Base-by-base conservation (phyloP, 2,329 filamentous ascomycete species). In the Hymenoscyphus occultus region DNA sequence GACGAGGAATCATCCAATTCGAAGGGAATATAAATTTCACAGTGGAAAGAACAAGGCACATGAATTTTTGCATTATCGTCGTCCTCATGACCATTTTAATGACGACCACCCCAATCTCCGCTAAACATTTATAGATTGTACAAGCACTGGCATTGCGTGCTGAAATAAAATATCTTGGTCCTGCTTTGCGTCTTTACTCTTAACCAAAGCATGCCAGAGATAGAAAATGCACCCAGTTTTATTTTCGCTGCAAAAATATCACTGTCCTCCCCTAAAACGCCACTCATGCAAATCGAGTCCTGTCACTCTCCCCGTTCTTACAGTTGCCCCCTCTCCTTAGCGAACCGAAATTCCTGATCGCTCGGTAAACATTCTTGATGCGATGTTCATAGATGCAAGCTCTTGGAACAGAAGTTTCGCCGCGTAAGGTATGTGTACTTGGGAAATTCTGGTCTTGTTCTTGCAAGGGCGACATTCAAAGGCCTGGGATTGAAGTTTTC, bases 401-500 rank as follows among this genome's bases (percentile, higher is more conserved):
- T 99, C 95, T 82, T 99, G 95, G 89, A 99, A 99, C 60, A 99
- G 86, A 60, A 99, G 84, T 82, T 99, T 99, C 67, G 95, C 95
- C 2, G 95, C 95, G 76, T 99, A 99, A 0, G 95, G 95, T 70
- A 99, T 96, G 77, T 98, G 92, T 64, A 99, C 90, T 79, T 99
- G 95, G 5, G 94, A 95, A 77, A 99, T 98, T 81, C 92, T 93
- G 69, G 94, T 97, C 86, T 98, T 98, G 84, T 99, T 99, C 83
- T 96, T 95, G 86, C 95, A 99, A 40, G 95, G 92, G 64, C 95
- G 87, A 79, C 95, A 99, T 79, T 98, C 94, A 76, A 98, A 98
- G 35, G 92, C 92, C 75, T 95, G 92, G 79, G 96, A 97, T 74
- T 93, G 94, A 66, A 99, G 85, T 82, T 96, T 95, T 57, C 92